Conservation (phyloP, 2,329 filamentous ascomycete genomes). For the Cercospora citrullina region DNA sequence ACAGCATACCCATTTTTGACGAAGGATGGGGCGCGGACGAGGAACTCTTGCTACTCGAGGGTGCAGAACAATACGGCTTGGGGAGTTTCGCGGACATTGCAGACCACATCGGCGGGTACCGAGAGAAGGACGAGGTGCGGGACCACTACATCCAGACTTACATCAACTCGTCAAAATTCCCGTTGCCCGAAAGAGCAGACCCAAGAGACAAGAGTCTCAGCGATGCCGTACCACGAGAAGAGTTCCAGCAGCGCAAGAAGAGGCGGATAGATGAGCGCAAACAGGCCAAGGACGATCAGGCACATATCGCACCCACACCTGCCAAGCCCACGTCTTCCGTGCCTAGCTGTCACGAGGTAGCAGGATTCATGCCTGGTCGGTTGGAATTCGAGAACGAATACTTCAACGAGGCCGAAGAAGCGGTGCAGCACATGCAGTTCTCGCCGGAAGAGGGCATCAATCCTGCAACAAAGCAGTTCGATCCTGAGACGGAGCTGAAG, state of each 20-base stretch:
- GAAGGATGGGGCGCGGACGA: constrained; percentile 96
- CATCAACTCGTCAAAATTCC: constrained; percentile 78
- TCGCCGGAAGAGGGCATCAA: constrained; percentile 94
- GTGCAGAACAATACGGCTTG: constrained; percentile 91
- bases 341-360: constrained; percentile 94
- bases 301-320: constrained; percentile 75
- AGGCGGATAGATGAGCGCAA: constrained; percentile 86
- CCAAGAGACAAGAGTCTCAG: constrained; percentile 77
- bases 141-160: constrained; percentile 92
- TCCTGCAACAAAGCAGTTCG: constrained; percentile 76
- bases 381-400: constrained; percentile 97
- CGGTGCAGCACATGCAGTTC: constrained; percentile 97
- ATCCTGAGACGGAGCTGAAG: constrained; percentile 96
- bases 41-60: constrained; percentile 88
- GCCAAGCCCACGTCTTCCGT: constrained; percentile 95
- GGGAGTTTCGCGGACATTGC: constrained; percentile 98
- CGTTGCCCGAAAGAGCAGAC: constrained; percentile 81
- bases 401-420: constrained; percentile 96
- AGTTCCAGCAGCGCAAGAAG: constrained; percentile 92
- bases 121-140: constrained; percentile 90
- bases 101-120: constrained; percentile 94
- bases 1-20: constrained; percentile 95
- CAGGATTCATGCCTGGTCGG: constrained; percentile 97
- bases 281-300: constrained; percentile 79
- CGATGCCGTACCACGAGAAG: constrained; percentile 79